These are phyloP conservation scores for Tetraselmis chui DNA, from an alignment of 139 green algal genomes.

Conservation along the genomic window DNA sequence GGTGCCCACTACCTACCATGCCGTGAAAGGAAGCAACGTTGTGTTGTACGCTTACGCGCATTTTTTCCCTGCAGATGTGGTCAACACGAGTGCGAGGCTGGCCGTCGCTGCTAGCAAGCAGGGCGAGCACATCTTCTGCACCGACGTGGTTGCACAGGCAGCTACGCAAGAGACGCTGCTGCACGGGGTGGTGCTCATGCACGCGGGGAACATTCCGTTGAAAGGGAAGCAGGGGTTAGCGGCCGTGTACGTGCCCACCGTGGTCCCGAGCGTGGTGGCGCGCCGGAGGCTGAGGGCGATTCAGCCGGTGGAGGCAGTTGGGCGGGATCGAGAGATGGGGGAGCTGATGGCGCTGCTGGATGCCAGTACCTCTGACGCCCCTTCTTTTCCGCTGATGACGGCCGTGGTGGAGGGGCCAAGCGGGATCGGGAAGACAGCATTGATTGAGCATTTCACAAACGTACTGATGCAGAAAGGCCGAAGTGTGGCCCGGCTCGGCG, in stretches of 20 bases:
- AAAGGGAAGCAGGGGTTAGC: not conserved
- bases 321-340: not conserved
- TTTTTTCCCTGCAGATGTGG: not conserved
- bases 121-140: not conserved
- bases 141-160: not conserved
- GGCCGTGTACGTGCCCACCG: not conserved
- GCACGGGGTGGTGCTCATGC: not conserved
- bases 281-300: not conserved
- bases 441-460: not conserved
- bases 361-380: not conserved
- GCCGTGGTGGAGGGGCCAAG: not conserved
- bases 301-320: not conserved
- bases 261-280: not conserved
- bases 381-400: no score
- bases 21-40: no score
- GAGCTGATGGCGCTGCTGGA: not conserved
- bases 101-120: not conserved
- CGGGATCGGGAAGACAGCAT: not conserved
- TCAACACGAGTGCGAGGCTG: not conserved
- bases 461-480: not conserved
- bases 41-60: no score
- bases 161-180: not conserved
- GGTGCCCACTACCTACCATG: no score
- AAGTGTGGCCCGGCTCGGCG: not conserved
- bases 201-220: not conserved